phyloP scores from a whole-genome alignment of 163 green algal species.

The Scenedesmus sp. region DNA sequence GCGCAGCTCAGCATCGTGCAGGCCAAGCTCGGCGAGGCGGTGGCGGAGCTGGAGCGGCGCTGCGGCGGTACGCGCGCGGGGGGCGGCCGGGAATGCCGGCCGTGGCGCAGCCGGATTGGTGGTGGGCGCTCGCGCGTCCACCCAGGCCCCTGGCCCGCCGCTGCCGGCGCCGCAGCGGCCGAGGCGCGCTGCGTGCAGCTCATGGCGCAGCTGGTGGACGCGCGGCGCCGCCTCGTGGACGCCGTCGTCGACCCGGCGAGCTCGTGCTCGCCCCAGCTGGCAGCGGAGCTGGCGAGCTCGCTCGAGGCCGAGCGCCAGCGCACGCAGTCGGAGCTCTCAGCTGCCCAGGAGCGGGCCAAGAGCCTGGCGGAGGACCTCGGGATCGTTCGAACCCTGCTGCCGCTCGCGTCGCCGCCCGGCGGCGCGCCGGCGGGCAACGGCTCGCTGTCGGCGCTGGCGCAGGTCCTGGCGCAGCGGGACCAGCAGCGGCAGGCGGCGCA shows the following conservation, averaged over 20 bases:
- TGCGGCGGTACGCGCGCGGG: constrained; percentile 13
- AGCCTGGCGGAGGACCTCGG: constrained; percentile 17
- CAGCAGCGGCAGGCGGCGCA: constrained; percentile 2
- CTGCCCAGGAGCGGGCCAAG: constrained; percentile 35
- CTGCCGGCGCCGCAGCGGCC: constrained; percentile 11
- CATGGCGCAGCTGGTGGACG: constrained; percentile 32
- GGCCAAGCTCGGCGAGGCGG: constrained; percentile 20
- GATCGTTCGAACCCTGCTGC: constrained; percentile 30
- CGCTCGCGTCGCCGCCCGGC: not conserved
- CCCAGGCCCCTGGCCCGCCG: too few relatives aligned
- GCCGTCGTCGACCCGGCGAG: constrained; percentile 16
- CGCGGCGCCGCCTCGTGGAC: constrained; percentile 38
- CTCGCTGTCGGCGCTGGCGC: constrained; percentile 16
- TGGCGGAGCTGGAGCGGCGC: constrained; percentile 29
- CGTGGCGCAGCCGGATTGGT: too few relatives aligned
- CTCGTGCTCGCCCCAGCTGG: not conserved
- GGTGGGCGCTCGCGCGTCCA: too few relatives aligned
- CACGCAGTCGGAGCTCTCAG: constrained; percentile 23
- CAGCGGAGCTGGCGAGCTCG: constrained; percentile 22
- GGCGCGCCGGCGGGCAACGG: not conserved
- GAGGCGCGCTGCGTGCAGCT: constrained; percentile 19
- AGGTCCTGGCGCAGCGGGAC: not conserved
- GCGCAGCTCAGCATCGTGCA: constrained; percentile 32
- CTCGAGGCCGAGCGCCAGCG: constrained; percentile 4
- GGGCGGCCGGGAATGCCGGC: not conserved